Evolutionary conservation across 257 asterid species (phyloP).

Genomic region (Echites panduratus): DNA sequence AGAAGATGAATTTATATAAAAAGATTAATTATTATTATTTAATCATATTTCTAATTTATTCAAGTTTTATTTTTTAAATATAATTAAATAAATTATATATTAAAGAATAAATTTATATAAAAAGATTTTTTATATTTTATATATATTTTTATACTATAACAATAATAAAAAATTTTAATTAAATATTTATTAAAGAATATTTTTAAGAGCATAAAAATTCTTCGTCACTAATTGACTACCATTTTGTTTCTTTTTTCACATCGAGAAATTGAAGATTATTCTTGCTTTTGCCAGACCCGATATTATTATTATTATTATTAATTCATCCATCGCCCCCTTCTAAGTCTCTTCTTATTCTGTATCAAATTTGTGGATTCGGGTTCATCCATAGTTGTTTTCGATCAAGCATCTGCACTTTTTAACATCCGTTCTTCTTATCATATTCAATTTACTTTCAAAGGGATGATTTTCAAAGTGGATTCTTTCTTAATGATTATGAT

Average conservation of each 20-base stretch:
- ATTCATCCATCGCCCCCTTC: constrained; percentile 3
- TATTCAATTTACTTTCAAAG: background rate
- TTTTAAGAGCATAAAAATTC: too few relatives aligned
- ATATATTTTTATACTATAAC: too few relatives aligned
- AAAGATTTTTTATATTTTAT: too few relatives aligned
- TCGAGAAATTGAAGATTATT: constrained; percentile 25
- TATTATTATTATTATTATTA: background rate
- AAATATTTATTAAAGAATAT: too few relatives aligned
- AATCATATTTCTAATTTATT: too few relatives aligned
- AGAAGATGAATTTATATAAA: too few relatives aligned
- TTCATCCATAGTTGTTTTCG: constrained; percentile 8
- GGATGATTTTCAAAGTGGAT: background rate
- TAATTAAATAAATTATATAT: too few relatives aligned
- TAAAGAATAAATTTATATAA: too few relatives aligned
- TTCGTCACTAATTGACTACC: background rate
- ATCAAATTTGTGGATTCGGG: background rate
- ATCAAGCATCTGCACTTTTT: background rate
- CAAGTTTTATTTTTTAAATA: too few relatives aligned
- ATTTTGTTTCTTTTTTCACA: constrained; percentile 17
- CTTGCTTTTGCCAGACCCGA: constrained; percentile 18
- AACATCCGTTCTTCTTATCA: constrained; percentile 10
- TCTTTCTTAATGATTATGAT: constrained; percentile 4
- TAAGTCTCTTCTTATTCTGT: background rate
- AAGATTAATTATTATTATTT: too few relatives aligned
- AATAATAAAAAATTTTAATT: too few relatives aligned